Evolutionary conservation across 2,329 filamentous ascomycete species (phyloP).

Genomic region (Aspergillus sp.): DNA sequence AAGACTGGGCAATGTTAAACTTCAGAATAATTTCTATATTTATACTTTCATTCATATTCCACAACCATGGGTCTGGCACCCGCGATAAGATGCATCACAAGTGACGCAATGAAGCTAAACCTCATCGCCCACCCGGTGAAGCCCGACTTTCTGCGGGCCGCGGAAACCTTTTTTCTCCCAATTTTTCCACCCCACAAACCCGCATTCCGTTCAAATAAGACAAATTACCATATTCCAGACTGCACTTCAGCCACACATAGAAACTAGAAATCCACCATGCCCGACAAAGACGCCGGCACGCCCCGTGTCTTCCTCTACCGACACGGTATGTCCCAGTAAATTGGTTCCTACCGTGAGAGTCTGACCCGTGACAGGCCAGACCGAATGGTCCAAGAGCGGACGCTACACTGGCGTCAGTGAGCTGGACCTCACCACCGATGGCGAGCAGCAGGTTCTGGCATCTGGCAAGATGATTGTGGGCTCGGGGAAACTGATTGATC

Average conservation of each 20-base stretch:
- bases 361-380: constrained; percentile 28
- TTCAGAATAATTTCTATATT: too few species aligned
- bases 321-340: constrained; percentile 29
- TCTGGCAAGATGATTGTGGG: constrained; percentile 52
- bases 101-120: not conserved
- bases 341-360: not conserved
- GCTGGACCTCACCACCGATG: constrained; percentile 42
- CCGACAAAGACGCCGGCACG: constrained; percentile 38
- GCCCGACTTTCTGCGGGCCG: too few species aligned
- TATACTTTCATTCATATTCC: too few species aligned
- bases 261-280: constrained; percentile 23
- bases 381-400: constrained; percentile 50
- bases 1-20: too few species aligned
- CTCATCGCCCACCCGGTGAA: too few species aligned
- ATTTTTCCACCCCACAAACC: not conserved
- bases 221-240: not conserved
- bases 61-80: too few species aligned
- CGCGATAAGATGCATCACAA: too few species aligned
- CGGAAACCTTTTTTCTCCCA: too few species aligned
- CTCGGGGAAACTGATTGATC: constrained; percentile 52
- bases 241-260: not conserved
- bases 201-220: not conserved
- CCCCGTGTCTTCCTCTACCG: constrained; percentile 37
- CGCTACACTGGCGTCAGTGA: constrained; percentile 50
- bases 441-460: constrained; percentile 46